Base-by-base conservation (phyloP, 257 asterid genomes). In the Gardenia jasminoides region DNA sequence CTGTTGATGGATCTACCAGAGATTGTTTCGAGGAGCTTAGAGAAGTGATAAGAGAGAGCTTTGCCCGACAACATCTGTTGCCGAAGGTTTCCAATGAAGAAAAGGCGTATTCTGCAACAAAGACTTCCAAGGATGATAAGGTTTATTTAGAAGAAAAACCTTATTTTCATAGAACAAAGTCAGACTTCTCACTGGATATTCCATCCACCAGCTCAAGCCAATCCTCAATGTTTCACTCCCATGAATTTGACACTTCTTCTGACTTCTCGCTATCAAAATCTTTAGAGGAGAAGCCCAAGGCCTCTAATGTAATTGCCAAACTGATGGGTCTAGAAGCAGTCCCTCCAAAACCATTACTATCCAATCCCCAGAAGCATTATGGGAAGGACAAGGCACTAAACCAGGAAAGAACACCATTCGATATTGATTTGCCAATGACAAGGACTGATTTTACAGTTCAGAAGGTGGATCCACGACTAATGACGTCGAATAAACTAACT, bases 1-100 rank as follows among this genome's bases (percentile, higher is more conserved):
- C 91, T 31, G 86, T 74, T 52, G 87, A 81, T 67, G 79, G 84
- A 43, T 82, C 86, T 2, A 71, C 94, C 0, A 83, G 77, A 46
- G 96, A 92, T 81, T 88, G 96, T 75, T 92, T 86, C 67, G 94
- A 91, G 28, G 97, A 91, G 90, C 88, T 91, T 54, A 88, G 97
- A 83, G 91, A 91, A 11, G 95, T 83, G 74, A 90, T 93, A 46
- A 79, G 79, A 78, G 95, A 90, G 50, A 87, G 92, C 65, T 86
- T 93, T 76, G 92, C 91, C 33, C 84, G 93, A 80, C 92, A 89
- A 70, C 89, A 91, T 79, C 50, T 91, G 84, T 76, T 91, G 88
- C 84, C 90, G 22, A 82, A 79, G 59, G 61, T 76, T 75, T 80
- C 79, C 54, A 61, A 67, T 66, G 82, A 76, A 75, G 82, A 77